Evolutionary conservation across 2,329 filamentous ascomycete species (phyloP), one percentile per base, ranked within the genome.

Genomic region (Sporothrix humicola): DNA sequence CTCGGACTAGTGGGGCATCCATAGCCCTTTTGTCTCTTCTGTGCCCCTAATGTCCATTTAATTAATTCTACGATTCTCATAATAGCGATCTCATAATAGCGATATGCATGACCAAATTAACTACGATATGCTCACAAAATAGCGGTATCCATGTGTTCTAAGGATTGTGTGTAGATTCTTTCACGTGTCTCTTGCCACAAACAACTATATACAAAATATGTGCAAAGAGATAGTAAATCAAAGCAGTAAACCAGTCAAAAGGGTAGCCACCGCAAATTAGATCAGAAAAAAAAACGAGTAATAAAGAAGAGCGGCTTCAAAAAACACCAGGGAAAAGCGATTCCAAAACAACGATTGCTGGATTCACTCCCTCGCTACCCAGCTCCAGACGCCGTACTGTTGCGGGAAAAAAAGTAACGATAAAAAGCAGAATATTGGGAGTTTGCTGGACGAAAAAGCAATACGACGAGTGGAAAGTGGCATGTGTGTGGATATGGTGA

Each of bases 321-420:
- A 54, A 37, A 37, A 56, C n/a, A 17, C 48, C 48, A 9, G 48
- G 66, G 66, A 56, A 37, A 20, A 44, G 56, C 52, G 56, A 73
- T 69, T 52, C 9, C 52, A 56, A 23, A 44, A 15, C 54, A 15
- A 69, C n/a, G n/a, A 37, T 23, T 31, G 54, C 58, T 46, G 37
- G 42, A 10, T 37, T 50, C 73, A 70, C 70, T 65, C 73, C 73
- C 48, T 69, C 65, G 73, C 73, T 72, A 63, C 46, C 70, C 73
- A 72, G 37, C 31, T 44, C 73, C 73, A 12, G 56, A 74, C 69
- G 70, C 61, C 73, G n/a, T 69, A 63, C 46, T 15, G 48, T 54
- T 20, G 23, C 15, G 7, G 15, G 56, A 56, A 31, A 73, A n/a
- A n/a, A n/a, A n/a, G 8, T 20, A 20, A 37, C 44, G 31, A 66